phyloP scores from a whole-genome alignment of 2,329 filamentous ascomycete species.

The Cylindrodendrum hubeiense region DNA sequence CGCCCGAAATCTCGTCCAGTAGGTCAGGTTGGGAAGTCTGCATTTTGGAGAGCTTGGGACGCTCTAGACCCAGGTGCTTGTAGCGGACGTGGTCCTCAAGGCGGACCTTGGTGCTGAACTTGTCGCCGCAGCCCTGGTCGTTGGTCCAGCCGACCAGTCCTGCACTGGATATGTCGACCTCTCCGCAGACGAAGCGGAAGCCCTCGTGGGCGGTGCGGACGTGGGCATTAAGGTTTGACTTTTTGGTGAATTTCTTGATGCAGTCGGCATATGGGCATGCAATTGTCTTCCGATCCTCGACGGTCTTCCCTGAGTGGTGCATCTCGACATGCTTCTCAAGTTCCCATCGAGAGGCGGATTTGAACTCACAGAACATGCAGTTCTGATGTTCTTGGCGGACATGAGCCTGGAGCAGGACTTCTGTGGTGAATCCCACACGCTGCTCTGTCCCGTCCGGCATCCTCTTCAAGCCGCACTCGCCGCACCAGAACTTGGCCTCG shows the following conservation, averaged over 20 bases:
- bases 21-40: slow-evolving; percentile 43
- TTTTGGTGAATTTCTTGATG: slow-evolving; percentile 82
- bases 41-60: slow-evolving; percentile 51
- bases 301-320: slow-evolving; percentile 73
- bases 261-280: slow-evolving; percentile 78
- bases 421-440: slow-evolving; percentile 76
- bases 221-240: slow-evolving; percentile 86
- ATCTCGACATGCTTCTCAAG: slow-evolving; percentile 84
- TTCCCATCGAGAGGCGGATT: slow-evolving; percentile 74
- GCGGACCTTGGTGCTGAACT: slow-evolving; percentile 81
- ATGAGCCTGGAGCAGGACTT: slow-evolving; percentile 78
- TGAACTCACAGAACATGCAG: slow-evolving; percentile 81
- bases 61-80: slow-evolving; percentile 76
- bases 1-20: slow-evolving; percentile 59
- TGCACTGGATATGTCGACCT: slow-evolving; percentile 69
- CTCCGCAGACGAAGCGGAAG: slow-evolving; percentile 82
- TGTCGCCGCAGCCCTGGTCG: slow-evolving; percentile 77
- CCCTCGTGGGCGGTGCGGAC: slow-evolving; percentile 83
- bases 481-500: slow-evolving; percentile 79
- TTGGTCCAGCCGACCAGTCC: slow-evolving; percentile 75
- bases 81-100: slow-evolving; percentile 89
- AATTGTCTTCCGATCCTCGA: slow-evolving; percentile 74
- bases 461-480: slow-evolving; percentile 70
- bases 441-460: slow-evolving; percentile 54
- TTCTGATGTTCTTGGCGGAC: slow-evolving; percentile 78